Conservation (phyloP, 2,329 filamentous ascomycete species). For the Claviceps sp. region DNA sequence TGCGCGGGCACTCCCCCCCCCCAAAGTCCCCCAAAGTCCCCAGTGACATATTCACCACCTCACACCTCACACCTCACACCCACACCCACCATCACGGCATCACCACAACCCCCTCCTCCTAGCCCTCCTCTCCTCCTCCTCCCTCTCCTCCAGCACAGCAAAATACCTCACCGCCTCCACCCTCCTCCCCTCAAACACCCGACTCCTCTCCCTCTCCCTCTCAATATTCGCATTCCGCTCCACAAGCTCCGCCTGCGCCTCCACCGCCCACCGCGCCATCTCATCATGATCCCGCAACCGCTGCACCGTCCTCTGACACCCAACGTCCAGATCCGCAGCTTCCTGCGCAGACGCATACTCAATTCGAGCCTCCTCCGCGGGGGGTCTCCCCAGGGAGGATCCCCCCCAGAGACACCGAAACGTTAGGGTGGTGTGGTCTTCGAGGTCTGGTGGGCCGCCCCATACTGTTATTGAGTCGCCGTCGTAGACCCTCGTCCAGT, state of each 20-base stretch:
- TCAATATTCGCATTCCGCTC: constrained; percentile 28
- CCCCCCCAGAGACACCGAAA: constrained; percentile 46
- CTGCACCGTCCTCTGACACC: constrained; percentile 31
- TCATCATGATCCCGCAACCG: constrained; percentile 27
- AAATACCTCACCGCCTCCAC: constrained; percentile 31
- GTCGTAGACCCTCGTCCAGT: constrained; percentile 58
- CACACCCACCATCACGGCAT: no score
- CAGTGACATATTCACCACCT: no score
- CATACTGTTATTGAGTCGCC: constrained; percentile 69
- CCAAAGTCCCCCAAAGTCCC: no score
- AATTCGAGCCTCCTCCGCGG: constrained; percentile 12
- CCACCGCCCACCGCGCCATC: constrained; percentile 26
- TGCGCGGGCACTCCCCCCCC: no score
- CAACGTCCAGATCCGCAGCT: constrained; percentile 34
- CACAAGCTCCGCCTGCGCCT: constrained; percentile 31
- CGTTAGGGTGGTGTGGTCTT: constrained; percentile 29
- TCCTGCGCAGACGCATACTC: constrained; percentile 24
- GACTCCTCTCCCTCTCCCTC: constrained; percentile 34
- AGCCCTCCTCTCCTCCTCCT: background rate
- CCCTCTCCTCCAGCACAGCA: constrained; percentile 12
- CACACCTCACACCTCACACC: no score
- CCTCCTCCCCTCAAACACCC: constrained; percentile 34
- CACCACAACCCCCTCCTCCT: no score
- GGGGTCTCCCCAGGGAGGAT: constrained; percentile 29
- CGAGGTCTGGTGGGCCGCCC: constrained; percentile 28